Evolutionary conservation across 2,329 filamentous ascomycete genomes (phyloP).

Genomic region (Fusarium sp.): DNA sequence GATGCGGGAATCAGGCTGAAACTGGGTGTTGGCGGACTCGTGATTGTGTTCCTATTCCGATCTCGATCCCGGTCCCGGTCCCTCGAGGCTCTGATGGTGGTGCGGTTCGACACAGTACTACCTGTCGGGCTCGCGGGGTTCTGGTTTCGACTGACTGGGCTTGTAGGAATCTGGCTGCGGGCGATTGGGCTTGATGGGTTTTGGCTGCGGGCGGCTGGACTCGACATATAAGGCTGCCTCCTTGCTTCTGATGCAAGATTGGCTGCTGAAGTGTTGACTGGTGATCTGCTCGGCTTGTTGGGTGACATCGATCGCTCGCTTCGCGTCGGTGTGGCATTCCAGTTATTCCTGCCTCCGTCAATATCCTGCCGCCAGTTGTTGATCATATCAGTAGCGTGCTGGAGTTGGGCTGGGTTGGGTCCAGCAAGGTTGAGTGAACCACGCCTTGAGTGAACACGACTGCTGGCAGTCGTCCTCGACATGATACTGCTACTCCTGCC

Average conservation of each 20-base stretch:
- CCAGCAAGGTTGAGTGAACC: conserved; percentile 62
- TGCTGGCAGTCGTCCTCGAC: conserved; percentile 64
- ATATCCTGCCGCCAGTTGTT: conserved; percentile 85
- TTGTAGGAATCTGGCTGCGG: conserved; percentile 45
- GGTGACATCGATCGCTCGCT: conserved; percentile 69
- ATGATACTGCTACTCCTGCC: conserved; percentile 68
- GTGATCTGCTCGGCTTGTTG: conserved; percentile 54
- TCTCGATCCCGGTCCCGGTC: conserved; percentile 37
- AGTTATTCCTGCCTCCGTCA: conserved; percentile 56
- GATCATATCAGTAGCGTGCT: conserved; percentile 76
- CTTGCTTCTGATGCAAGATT: conserved; percentile 61
- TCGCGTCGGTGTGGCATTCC: conserved; percentile 55
- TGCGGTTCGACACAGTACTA: conserved; percentile 45
- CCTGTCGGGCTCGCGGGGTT: conserved; percentile 55
- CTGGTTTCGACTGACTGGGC: conserved; percentile 47
- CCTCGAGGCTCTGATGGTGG: conserved; percentile 41
- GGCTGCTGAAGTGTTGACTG: conserved; percentile 51
- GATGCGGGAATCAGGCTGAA: conserved; percentile 60
- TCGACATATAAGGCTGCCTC: conserved; percentile 55
- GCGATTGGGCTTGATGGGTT: conserved; percentile 52
- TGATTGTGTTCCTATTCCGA: conserved; percentile 41
- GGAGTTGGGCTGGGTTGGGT: conserved; percentile 45
- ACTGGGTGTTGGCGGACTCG: conserved; percentile 64
- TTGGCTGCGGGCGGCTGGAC: conserved; percentile 30
- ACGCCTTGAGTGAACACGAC: conserved; percentile 62